Evolutionary conservation across 106 monocot genomes (phyloP).

Genomic region (Allium sativum): DNA sequence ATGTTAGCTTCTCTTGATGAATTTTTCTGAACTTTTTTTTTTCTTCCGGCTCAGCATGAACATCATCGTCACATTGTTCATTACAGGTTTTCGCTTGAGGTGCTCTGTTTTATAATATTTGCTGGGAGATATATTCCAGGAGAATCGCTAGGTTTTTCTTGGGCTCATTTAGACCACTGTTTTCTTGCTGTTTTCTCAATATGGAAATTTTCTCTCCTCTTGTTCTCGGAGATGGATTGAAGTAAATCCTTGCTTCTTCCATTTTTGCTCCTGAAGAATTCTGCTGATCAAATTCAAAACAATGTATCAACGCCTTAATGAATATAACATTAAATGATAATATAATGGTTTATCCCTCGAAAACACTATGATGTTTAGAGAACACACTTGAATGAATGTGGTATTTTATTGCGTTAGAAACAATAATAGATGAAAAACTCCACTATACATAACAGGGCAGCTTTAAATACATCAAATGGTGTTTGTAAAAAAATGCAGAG

Average conservation of each 20-base stretch:
- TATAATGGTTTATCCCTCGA: too few species aligned
- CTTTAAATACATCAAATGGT: too few species aligned
- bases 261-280: slow-evolving; percentile 1
- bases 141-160: slow-evolving; percentile 12
- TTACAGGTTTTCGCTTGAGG: slow-evolving; percentile 2
- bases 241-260: slow-evolving; percentile 30
- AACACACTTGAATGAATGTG: background rate
- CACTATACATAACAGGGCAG: background rate
- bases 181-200: slow-evolving; percentile 41
- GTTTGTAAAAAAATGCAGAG: too few species aligned
- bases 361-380: background rate
- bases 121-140: slow-evolving; percentile 55
- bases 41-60: background rate
- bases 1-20: slow-evolving; percentile 8
- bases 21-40: background rate
- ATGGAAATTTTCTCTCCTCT: slow-evolving; percentile 37
- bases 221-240: slow-evolving; percentile 28
- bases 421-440: background rate
- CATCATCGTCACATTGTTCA: slow-evolving; percentile 4
- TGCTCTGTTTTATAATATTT: background rate
- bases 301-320: too few species aligned
- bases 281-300: slow-evolving; percentile 4
- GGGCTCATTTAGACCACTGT: slow-evolving; percentile 51
- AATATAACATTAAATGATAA: background rate
- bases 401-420: too few species aligned